phyloP scores from a whole-genome alignment of 2,329 filamentous ascomycete species.

The Chrysosporium keratinophilum region DNA sequence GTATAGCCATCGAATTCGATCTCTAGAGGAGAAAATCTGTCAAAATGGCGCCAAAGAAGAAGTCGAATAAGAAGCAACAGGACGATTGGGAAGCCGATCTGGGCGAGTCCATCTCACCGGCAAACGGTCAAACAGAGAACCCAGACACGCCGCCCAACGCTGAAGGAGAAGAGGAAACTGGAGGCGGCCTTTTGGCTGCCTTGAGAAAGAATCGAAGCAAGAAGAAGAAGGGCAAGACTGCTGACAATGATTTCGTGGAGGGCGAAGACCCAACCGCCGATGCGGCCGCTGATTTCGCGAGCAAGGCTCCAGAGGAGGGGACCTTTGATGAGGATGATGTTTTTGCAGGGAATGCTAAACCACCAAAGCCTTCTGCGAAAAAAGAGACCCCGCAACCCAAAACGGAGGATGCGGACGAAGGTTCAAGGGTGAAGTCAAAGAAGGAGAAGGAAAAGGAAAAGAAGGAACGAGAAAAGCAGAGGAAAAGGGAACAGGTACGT shows the following conservation, averaged over 20 bases:
- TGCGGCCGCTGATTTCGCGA: slow-evolving; percentile 42
- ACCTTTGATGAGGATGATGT: slow-evolving; percentile 74
- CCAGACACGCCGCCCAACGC: slow-evolving; percentile 34
- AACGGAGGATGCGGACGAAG: slow-evolving; percentile 43
- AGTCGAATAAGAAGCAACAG: slow-evolving; percentile 72
- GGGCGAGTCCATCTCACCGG: slow-evolving; percentile 56
- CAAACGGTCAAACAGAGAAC: slow-evolving; percentile 23
- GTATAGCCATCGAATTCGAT: neutral
- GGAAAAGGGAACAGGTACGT: slow-evolving; percentile 90
- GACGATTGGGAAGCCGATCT: slow-evolving; percentile 94
- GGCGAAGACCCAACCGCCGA: slow-evolving; percentile 54
- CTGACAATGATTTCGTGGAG: slow-evolving; percentile 62
- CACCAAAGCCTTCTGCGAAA: slow-evolving; percentile 42
- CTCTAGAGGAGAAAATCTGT: neutral
- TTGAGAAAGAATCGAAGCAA: slow-evolving; percentile 74
- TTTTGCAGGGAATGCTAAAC: slow-evolving; percentile 56
- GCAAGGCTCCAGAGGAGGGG: slow-evolving; percentile 70
- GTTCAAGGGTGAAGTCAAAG: slow-evolving; percentile 75
- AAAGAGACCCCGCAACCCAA: slow-evolving; percentile 44
- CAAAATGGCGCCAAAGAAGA: slow-evolving; percentile 86
- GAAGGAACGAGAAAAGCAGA: slow-evolving; percentile 96
- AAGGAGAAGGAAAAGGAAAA: slow-evolving; percentile 97
- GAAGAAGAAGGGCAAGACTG: slow-evolving; percentile 73
- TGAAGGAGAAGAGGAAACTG: slow-evolving; percentile 43
- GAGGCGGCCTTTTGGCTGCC: slow-evolving; percentile 65